A percentile compares a stretch with the other conserved stretches of the same genome.
These are phyloP conservation scores for Apiosordaria backusii DNA, from an alignment of 495 filamentous ascomycete species.

Conservation along the genomic window DNA sequence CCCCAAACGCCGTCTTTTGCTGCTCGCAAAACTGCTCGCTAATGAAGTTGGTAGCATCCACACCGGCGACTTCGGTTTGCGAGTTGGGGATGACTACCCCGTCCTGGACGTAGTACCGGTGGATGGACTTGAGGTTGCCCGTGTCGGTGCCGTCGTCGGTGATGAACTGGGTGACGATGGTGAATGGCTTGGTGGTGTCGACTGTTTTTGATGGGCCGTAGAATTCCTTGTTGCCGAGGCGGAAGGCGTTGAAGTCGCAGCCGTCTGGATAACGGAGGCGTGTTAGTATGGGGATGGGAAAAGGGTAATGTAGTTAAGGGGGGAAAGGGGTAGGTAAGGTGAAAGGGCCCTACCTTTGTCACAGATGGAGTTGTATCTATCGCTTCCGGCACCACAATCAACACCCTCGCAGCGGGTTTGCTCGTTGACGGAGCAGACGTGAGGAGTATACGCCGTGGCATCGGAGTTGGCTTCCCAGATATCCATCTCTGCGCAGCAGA, in stretches of 20 bases:
- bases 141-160: constrained; percentile 53
- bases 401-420: constrained; percentile 49
- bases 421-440: constrained; percentile 52
- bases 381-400: constrained; percentile 35
- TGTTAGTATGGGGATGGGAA: constrained; percentile 35
- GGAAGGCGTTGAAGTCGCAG: constrained; percentile 71
- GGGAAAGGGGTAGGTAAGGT: background rate
- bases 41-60: constrained; percentile 54
- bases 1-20: constrained; percentile 60
- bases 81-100: constrained; percentile 52
- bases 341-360: constrained; percentile 27
- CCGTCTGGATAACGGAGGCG: constrained; percentile 44
- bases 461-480: constrained; percentile 66
- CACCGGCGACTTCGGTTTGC: constrained; percentile 39
- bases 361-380: constrained; percentile 38
- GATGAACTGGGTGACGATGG: constrained; percentile 70
- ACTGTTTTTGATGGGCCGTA: constrained; percentile 53
- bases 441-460: constrained; percentile 58
- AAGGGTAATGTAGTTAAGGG: background rate
- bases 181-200: constrained; percentile 59
- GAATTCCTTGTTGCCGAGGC: constrained; percentile 56
- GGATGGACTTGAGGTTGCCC: constrained; percentile 57
- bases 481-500: constrained; percentile 69
- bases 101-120: constrained; percentile 63
- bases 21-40: constrained; percentile 54